Base-by-base conservation (phyloP, 1,284 basidiomycete genomes). In the Acaromyces ingoldii region DNA sequence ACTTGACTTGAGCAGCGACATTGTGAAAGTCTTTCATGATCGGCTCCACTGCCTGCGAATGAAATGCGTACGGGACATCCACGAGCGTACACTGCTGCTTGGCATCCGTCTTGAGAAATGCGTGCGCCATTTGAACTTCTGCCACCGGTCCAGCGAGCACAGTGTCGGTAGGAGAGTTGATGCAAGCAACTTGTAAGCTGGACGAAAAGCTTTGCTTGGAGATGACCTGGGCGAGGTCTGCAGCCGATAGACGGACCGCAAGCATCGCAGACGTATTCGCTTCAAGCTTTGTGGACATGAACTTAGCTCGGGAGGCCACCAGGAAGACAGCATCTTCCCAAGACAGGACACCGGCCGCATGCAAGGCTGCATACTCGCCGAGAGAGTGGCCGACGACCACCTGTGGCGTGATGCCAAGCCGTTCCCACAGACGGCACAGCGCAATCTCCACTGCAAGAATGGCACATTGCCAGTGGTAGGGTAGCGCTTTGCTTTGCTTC, bases 301-400 rank as follows among this genome's bases (percentile, higher is more conserved):
- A 17, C 13, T 28, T 5, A 25, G 13, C 11, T 10, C 42, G 17
- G 17, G n/a, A 25, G 21, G 26, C 42, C 6, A 44, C n/a, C 6
- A 44, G 22, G 6, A 9, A 5, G 6, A 44, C 17, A 9, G 42
- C 42, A n/a, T 44, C 22, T 10, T 44, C 25, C 15, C n/a, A 22
- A 6, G 42, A 44, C 17, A 44, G 11, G 13, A 22, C 26, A 17
- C 42, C 42, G 30, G 42, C 42, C n/a, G 24, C n/a, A 13, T 17
- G 17, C 17, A 44, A 17, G 15, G 30, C 30, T n/a, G 42, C 42
- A 22, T 44, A 44, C 22, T 44, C 42, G n/a, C 42, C 42, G 11
- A 44, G 30, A n/a, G 21, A 25, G 24, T 44, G 42, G 9, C 25
- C 42, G 11, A 15, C 21, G 10, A 44, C 26, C 30, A 33, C 30